A percentile compares a stretch with the other conserved stretches of the same genome.
These are phyloP conservation scores for Amoeboaphelidium occidentale DNA, from an alignment of 371 early-diverging fungal genomes.

Conservation along the genomic window DNA sequence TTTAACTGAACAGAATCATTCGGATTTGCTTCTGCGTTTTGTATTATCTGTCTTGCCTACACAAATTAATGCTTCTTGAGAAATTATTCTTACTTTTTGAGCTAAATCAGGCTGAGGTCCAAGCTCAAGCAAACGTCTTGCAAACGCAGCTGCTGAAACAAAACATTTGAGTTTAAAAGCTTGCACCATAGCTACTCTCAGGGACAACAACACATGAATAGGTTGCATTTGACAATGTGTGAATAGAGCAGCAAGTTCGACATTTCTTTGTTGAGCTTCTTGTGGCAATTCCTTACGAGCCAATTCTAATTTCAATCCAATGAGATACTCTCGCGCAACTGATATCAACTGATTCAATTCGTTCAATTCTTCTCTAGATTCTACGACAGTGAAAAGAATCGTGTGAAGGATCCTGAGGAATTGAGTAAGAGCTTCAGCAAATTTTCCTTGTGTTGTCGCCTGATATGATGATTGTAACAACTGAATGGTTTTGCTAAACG, in stretches of 20 bases:
- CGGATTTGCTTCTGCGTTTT: constrained; percentile 45
- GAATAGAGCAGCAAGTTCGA: constrained; percentile 82
- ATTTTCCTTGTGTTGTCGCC: constrained; percentile 33
- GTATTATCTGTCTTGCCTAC: constrained; percentile 54
- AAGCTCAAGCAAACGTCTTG: constrained; percentile 61
- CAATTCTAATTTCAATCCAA: constrained; percentile 60
- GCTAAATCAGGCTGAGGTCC: constrained; percentile 47
- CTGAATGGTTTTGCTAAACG: constrained; percentile 18
- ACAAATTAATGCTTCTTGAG: not conserved
- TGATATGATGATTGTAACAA: constrained; percentile 52
- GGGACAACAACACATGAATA: constrained; percentile 50
- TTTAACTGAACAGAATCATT: constrained; percentile 53
- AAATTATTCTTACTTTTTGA: constrained; percentile 24
- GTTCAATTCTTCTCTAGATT: too few relatives aligned
- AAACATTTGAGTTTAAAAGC: constrained; percentile 56
- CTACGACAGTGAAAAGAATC: constrained; percentile 26
- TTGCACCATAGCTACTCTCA: constrained; percentile 56
- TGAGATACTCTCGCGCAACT: constrained; percentile 65
- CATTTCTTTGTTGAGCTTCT: constrained; percentile 30
- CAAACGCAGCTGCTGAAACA: constrained; percentile 49
- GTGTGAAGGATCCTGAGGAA: constrained; percentile 49
- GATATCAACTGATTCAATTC: constrained; percentile 45
- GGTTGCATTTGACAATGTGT: constrained; percentile 71
- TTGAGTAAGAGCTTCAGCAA: constrained; percentile 41
- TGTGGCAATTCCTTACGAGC: constrained; percentile 32